Percentiles rank a stretch among this genome's conserved stretches.
Evolutionary conservation across 192 early-diverging fungal genomes (phyloP).

Genomic region (Coemansia sp.): DNA sequence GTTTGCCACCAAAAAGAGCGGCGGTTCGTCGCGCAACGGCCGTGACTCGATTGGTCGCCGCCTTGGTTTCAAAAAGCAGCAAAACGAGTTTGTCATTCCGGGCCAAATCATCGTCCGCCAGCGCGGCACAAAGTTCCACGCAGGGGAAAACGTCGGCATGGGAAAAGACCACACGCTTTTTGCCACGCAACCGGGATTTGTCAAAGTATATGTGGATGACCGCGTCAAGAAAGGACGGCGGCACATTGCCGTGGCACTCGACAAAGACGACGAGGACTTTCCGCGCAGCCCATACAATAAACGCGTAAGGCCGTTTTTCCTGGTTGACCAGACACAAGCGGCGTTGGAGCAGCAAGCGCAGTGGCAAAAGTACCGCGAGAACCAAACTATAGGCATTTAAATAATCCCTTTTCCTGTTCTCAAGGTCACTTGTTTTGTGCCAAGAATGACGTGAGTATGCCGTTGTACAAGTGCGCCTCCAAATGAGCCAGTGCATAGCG

Average conservation of each 20-base stretch:
- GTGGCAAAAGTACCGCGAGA: constrained; percentile 39
- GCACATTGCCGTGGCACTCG: constrained; percentile 65
- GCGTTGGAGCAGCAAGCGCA: constrained; percentile 30
- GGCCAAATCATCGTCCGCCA: constrained; percentile 84
- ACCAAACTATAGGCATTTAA: neutral
- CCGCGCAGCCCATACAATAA: constrained; percentile 63
- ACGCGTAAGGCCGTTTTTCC: constrained; percentile 66
- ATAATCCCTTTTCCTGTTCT: too few species aligned
- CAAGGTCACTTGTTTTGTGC: neutral
- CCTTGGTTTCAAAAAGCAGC: constrained; percentile 72
- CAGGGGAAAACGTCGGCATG: constrained; percentile 76
- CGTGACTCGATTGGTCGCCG: constrained; percentile 77
- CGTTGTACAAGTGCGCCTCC: too few species aligned
- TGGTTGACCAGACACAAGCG: constrained; percentile 57
- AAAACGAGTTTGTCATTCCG: constrained; percentile 66
- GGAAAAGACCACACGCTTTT: constrained; percentile 79
- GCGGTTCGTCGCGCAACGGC: constrained; percentile 76
- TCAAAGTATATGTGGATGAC: constrained; percentile 72
- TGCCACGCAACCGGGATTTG: constrained; percentile 69
- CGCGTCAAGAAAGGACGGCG: constrained; percentile 61
- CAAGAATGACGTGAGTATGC: neutral
- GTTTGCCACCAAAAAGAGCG: constrained; percentile 75
- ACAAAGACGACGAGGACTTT: constrained; percentile 60
- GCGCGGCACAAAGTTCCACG: constrained; percentile 74
- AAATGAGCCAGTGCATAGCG: too few species aligned